Evolutionary conservation across 1,284 basidiomycete genomes (phyloP).

Genomic region (Sparassis latifolia): DNA sequence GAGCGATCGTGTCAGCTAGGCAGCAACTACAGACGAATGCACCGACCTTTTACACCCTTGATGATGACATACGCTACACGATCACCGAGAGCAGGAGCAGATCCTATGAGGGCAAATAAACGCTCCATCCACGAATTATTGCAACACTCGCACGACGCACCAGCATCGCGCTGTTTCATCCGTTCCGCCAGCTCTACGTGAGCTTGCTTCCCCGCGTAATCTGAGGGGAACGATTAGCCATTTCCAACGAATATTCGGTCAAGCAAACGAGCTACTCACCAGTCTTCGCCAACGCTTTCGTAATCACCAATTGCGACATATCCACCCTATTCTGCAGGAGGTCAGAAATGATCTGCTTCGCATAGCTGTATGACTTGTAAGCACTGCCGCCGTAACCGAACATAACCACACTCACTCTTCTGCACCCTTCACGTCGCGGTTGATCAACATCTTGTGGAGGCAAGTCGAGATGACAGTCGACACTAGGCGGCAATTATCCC

Average conservation of each 20-base stretch:
- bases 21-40: background rate
- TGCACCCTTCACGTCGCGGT: constrained; percentile 87
- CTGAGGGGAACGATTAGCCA: constrained; percentile 28
- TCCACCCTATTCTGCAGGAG: constrained; percentile 93
- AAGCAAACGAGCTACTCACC: constrained; percentile 32
- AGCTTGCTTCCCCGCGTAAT: constrained; percentile 88
- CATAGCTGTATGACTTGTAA: constrained; percentile 52
- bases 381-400: background rate
- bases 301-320: constrained; percentile 97
- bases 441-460: constrained; percentile 92
- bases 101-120: constrained; percentile 40
- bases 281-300: constrained; percentile 87
- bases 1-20: background rate
- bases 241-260: background rate
- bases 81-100: constrained; percentile 89
- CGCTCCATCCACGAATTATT: no score
- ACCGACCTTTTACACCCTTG: constrained; percentile 84
- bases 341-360: constrained; percentile 89
- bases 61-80: constrained; percentile 97
- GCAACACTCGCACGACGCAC: constrained; percentile 23
- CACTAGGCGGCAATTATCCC: constrained; percentile 94
- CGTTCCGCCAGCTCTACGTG: constrained; percentile 91
- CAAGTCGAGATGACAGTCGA: constrained; percentile 96
- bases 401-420: constrained; percentile 61
- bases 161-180: constrained; percentile 93